These are phyloP conservation scores for Davidsoniella eucalypti DNA, from an alignment of 2,329 filamentous ascomycete genomes.

Conservation along the genomic window DNA sequence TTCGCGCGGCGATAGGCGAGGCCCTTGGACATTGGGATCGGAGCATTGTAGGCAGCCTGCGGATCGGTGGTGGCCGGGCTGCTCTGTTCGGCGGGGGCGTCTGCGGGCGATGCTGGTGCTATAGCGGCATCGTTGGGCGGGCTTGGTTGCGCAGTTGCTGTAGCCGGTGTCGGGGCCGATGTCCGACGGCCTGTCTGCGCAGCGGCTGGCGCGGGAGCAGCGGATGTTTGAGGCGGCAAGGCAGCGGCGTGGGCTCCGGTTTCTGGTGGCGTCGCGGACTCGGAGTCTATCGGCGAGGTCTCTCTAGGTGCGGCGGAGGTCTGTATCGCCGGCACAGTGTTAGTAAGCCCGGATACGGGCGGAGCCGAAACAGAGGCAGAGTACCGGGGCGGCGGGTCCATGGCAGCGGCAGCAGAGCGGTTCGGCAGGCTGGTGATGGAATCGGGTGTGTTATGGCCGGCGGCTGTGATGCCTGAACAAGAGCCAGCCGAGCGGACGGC, in stretches of 20 bases:
- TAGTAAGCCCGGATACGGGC: neutral
- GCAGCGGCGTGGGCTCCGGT: neutral
- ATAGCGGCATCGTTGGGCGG: neutral
- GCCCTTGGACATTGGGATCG: neutral
- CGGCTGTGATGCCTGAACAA: no score
- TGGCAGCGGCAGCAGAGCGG: neutral
- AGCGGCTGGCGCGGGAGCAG: neutral
- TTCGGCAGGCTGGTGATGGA: neutral
- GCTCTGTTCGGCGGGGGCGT: neutral
- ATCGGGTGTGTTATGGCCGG: neutral
- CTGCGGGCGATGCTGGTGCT: neutral
- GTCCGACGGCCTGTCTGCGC: neutral
- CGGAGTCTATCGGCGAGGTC: neutral
- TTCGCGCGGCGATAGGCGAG: slow-evolving; percentile 8
- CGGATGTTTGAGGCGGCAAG: neutral
- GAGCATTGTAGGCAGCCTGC: neutral
- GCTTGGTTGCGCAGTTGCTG: neutral
- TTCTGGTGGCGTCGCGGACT: neutral
- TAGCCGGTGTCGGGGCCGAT: neutral
- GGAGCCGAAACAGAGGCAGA: slow-evolving; percentile 3
- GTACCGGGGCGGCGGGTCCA: slow-evolving; percentile 10
- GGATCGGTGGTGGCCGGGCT: no score
- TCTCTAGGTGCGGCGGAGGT: neutral
- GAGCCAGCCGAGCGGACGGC: no score
- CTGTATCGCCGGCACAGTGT: neutral